phyloP scores from a whole-genome alignment of 306 rosid genomes.

The Dryas drummondii region DNA sequence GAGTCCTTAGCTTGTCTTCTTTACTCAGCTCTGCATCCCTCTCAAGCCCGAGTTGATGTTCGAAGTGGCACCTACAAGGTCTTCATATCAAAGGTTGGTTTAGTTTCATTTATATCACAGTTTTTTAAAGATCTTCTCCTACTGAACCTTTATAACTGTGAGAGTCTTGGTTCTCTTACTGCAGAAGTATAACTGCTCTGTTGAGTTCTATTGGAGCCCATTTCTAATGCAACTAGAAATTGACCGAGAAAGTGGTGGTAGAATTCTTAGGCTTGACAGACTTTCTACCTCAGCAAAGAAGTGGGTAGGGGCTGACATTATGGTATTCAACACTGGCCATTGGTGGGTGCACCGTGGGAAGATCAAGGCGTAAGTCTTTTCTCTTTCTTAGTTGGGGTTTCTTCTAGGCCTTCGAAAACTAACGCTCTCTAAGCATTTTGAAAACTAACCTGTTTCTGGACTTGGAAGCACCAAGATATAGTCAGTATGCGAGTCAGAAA shows the following conservation, averaged over 20 bases:
- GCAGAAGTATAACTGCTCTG: slow-evolving; percentile 43
- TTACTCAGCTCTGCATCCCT: slow-evolving; percentile 32
- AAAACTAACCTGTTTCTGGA: no score
- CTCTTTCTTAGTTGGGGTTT: no score
- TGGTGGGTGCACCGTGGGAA: slow-evolving; percentile 46
- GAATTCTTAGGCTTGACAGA: slow-evolving; percentile 35
- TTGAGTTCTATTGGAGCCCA: slow-evolving; percentile 55
- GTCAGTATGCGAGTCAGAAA: no score
- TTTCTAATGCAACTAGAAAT: slow-evolving; percentile 39
- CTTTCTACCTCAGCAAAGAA: slow-evolving; percentile 17
- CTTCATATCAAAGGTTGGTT: slow-evolving; percentile 34
- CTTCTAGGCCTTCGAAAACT: no score
- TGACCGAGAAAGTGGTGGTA: slow-evolving; percentile 15
- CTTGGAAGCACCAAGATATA: no score
- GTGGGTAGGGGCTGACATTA: slow-evolving; percentile 42
- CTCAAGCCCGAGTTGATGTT: slow-evolving; percentile 22
- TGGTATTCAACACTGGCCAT: slow-evolving; percentile 55
- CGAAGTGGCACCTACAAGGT: slow-evolving; percentile 33
- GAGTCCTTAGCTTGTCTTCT: slow-evolving; percentile 56
- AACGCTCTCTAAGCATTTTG: no score
- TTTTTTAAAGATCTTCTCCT: not conserved
- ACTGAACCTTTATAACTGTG: not conserved
- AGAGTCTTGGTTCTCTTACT: not conserved
- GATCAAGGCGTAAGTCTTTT: slow-evolving; percentile 31
- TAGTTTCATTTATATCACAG: no score